Base-by-base conservation (phyloP, 1,284 basidiomycete genomes). In the Ustilago nuda region DNA sequence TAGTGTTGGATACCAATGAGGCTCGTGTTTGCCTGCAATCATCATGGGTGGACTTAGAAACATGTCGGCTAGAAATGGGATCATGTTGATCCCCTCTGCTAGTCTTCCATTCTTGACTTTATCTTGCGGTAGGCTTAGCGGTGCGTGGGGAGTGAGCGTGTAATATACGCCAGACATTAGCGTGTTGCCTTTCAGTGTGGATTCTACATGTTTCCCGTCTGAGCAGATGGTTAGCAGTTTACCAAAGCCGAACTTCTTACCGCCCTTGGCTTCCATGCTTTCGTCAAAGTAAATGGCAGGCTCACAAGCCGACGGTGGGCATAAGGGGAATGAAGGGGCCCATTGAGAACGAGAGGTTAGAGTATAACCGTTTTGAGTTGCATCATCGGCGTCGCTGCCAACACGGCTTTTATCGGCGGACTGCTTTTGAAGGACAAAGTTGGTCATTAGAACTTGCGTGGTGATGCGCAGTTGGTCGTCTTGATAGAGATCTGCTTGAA, bases 61-160 rank as follows among this genome's bases (percentile, higher is more conserved):
- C 72, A 76, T 76, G 62, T 78, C 76, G 2, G 72, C 72, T 13
- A 78, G 48, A 54, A 76, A 76, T 15, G 73, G 73, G 56, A 76
- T 45, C 4, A 76, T 48, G 53, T 68, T 76, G 0, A 37, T 39
- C 0, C 56, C 65, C 11, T 35, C 12, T 1, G 52, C 17, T 7
- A 59, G 19, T 1, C 73, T 39, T 13, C 68, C 66, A 7, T 6
- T 56, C 4, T 23, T 7, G 1, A 64, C 51, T 19, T 45, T 4
- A 19, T 45, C 43, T 11, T 45, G 43, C 7, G 43, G n/a, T 3
- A 48, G 17, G 5, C 3, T 3, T 2, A 59, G 57, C 1, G 37
- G 27, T 4, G 57, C 45, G 35, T 65, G 27, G 0, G 65, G 61
- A 17, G 48, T 15, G 15, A 76, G 66, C 0, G 50, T 3, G 56